phyloP scores from a whole-genome alignment of 257 asterid genomes.

The Buddleja alternifolia region DNA sequence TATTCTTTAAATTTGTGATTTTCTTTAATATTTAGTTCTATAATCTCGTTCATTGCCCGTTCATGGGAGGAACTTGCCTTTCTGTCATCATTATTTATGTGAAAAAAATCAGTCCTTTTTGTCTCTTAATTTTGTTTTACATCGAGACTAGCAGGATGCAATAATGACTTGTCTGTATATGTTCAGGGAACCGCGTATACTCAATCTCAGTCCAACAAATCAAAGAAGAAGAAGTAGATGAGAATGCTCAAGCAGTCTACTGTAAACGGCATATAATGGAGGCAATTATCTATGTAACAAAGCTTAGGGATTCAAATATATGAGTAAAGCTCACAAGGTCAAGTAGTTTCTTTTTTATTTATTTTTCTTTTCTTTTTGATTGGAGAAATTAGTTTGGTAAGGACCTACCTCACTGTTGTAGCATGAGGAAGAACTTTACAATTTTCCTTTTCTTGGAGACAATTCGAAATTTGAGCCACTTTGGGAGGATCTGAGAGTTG shows the following conservation, averaged over 20 bases:
- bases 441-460: slow-evolving; percentile 30
- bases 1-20: slow-evolving; percentile 5
- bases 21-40: neutral
- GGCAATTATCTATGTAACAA: slow-evolving; percentile 32
- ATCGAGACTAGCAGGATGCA: neutral
- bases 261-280: slow-evolving; percentile 34
- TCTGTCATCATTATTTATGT: too few relatives aligned
- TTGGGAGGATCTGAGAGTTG: slow-evolving; percentile 33
- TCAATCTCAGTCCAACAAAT: slow-evolving; percentile 66
- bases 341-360: slow-evolving; percentile 17
- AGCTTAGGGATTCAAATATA: slow-evolving; percentile 30
- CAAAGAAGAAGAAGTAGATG: slow-evolving; percentile 89
- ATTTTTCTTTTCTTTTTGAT: too few relatives aligned
- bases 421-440: slow-evolving; percentile 43
- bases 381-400: slow-evolving; percentile 28
- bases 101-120: neutral
- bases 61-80: neutral
- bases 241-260: slow-evolving; percentile 27
- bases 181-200: slow-evolving; percentile 86
- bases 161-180: slow-evolving; percentile 14
- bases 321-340: slow-evolving; percentile 29
- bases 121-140: neutral
- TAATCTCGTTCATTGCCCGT: too few relatives aligned
- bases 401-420: slow-evolving; percentile 51
- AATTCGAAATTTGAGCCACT: slow-evolving; percentile 28